Percentiles rank a stretch among this genome's conserved stretches.
These are phyloP conservation scores for Penicillium sp. DNA, from an alignment of 2,329 filamentous ascomycete species.

Conservation along the genomic window DNA sequence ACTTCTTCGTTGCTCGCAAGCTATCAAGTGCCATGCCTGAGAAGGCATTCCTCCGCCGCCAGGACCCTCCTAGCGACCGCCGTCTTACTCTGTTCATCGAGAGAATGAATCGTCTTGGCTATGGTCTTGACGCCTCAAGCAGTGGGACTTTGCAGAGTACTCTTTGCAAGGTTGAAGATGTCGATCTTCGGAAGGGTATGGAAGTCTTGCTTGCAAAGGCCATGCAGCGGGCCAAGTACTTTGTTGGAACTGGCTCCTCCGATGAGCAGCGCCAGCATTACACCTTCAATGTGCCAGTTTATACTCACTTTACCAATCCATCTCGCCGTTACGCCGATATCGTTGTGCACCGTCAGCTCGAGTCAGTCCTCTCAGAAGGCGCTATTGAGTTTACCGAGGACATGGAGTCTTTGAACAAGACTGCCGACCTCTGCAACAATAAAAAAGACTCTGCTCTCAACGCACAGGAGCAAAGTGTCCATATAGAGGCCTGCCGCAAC, in stretches of 20 bases:
- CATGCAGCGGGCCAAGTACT: slow-evolving; percentile 96
- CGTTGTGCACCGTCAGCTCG: slow-evolving; percentile 90
- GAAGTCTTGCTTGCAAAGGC: slow-evolving; percentile 93
- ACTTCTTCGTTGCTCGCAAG: slow-evolving; percentile 83
- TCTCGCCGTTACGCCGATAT: slow-evolving; percentile 94
- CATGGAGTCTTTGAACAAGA: slow-evolving; percentile 83
- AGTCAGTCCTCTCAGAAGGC: slow-evolving; percentile 78
- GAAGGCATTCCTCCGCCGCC: slow-evolving; percentile 86
- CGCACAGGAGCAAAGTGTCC: slow-evolving; percentile 96
- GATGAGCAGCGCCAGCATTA: slow-evolving; percentile 84
- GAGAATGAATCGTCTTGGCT: slow-evolving; percentile 87
- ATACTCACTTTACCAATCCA: slow-evolving; percentile 96
- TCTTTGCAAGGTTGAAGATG: slow-evolving; percentile 86
- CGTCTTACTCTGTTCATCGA: slow-evolving; percentile 88
- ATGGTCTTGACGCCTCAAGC: slow-evolving; percentile 83
- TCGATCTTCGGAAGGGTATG: slow-evolving; percentile 91
- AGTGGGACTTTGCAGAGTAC: slow-evolving; percentile 92
- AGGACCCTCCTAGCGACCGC: slow-evolving; percentile 79
- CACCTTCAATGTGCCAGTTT: slow-evolving; percentile 84
- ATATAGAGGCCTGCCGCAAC: slow-evolving; percentile 92
- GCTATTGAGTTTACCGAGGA: slow-evolving; percentile 85
- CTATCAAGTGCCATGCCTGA: slow-evolving; percentile 76
- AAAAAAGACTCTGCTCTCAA: slow-evolving; percentile 99
- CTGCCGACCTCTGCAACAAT: slow-evolving; percentile 91
- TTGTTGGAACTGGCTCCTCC: slow-evolving; percentile 72